Conservation (phyloP, 2,329 filamentous ascomycete genomes). For the Emergomyces orientalis region DNA sequence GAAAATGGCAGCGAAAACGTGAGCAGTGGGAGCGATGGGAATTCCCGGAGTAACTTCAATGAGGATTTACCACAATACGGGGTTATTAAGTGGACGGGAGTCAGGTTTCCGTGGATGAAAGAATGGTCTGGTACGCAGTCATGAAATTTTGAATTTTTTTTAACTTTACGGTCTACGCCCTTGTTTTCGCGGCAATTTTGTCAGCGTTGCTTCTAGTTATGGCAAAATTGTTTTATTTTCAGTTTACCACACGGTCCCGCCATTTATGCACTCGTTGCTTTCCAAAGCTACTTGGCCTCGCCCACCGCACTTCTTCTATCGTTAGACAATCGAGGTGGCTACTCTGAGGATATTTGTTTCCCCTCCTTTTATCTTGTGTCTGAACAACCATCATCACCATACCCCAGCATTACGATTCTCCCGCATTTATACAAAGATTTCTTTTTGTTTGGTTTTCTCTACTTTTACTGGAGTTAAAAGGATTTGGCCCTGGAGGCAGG, state of each 20-base stretch:
- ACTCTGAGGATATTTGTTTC: background rate
- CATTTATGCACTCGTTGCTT: background rate
- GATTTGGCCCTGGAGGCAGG: background rate
- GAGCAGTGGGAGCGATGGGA: slow-evolving; percentile 11
- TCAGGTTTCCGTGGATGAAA: slow-evolving; percentile 39
- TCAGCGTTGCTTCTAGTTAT: background rate
- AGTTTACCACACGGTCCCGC: background rate
- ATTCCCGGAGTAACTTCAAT: slow-evolving; percentile 4
- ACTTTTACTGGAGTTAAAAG: background rate
- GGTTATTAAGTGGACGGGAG: slow-evolving; percentile 31
- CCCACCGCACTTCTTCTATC: background rate
- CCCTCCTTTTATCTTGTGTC: background rate
- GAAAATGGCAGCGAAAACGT: slow-evolving; percentile 8
- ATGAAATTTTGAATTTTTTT: background rate
- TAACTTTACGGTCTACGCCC: too few relatives aligned
- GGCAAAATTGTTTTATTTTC: background rate
- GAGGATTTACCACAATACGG: slow-evolving; percentile 31
- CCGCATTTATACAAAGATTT: background rate
- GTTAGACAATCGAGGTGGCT: background rate
- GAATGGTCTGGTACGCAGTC: slow-evolving; percentile 14
- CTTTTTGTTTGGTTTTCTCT: background rate
- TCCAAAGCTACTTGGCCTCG: background rate
- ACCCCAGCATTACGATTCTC: background rate
- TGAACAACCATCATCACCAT: background rate
- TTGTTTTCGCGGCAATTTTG: background rate